Evolutionary conservation across 768 basidiomycete genomes (phyloP).

Genomic region (Boletus coccyginus): DNA sequence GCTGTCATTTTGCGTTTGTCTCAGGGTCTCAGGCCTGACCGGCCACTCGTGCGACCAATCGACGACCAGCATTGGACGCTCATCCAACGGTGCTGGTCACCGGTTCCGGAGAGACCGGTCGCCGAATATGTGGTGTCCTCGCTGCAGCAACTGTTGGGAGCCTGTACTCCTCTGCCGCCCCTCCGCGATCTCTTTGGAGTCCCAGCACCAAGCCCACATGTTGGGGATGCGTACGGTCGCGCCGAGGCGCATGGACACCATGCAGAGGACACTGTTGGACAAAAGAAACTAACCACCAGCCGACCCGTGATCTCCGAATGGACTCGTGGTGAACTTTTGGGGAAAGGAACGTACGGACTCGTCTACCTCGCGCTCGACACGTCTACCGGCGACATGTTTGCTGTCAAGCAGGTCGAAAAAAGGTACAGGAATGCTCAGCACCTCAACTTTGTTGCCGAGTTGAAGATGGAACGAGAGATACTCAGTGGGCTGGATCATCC

Average conservation of each 20-base stretch:
- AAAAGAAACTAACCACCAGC: not conserved
- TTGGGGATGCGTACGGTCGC: no score
- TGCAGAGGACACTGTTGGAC: not conserved
- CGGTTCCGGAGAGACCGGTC: not conserved
- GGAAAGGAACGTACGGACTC: conserved; percentile 89
- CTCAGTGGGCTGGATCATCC: conserved; percentile 92
- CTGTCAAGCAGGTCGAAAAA: conserved; percentile 97
- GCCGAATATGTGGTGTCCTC: not conserved
- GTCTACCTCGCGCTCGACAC: conserved; percentile 95
- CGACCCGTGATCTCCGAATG: conserved; percentile 70
- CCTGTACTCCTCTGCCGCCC: not conserved
- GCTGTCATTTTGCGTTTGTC: not conserved
- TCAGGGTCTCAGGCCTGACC: not conserved
- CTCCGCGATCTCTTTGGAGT: not conserved
- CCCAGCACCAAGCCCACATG: not conserved
- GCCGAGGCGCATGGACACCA: not conserved
- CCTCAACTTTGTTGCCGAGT: conserved; percentile 77
- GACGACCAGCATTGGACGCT: conserved; percentile 2
- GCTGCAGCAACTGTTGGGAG: not conserved
- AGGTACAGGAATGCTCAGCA: conserved; percentile 61
- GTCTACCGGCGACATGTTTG: conserved; percentile 94
- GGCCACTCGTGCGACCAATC: not conserved
- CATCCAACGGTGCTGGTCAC: conserved; percentile 6
- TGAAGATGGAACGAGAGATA: conserved; percentile 90
- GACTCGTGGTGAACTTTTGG: conserved; percentile 93